Conservation (phyloP, 1,139 yeast species). For the Yamadazyma taylorii region DNA sequence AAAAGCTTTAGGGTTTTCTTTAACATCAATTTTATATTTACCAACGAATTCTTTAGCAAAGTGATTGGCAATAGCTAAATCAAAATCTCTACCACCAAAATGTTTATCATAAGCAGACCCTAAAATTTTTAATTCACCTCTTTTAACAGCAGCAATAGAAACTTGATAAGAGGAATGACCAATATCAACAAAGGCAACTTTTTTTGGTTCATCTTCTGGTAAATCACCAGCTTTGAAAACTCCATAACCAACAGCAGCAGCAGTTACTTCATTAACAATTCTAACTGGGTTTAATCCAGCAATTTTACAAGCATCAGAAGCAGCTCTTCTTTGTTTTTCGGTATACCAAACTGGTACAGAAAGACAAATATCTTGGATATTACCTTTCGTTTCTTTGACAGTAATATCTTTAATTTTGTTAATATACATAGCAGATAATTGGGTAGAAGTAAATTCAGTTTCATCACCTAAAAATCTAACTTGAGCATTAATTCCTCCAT, state of each 20-base stretch:
- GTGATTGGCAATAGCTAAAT: constrained; percentile 89
- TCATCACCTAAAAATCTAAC: constrained; percentile 83
- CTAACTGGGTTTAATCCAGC: constrained; percentile 98
- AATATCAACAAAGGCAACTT: constrained; percentile 90
- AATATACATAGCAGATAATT: constrained; percentile 92
- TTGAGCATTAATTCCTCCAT: constrained; percentile 80
- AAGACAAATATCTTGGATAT: constrained; percentile 81
- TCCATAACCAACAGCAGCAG: constrained; percentile 99
- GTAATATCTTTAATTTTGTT: constrained; percentile 86
- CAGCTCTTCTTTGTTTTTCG: constrained; percentile 95
- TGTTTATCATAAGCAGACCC: constrained; percentile 93
- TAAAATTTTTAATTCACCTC: constrained; percentile 91
- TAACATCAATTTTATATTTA: constrained; percentile 91
- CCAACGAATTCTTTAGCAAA: constrained; percentile 88
- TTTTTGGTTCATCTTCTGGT: constrained; percentile 86
- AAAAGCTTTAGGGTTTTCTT: constrained; percentile 90
- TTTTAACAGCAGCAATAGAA: constrained; percentile 86
- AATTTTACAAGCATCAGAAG: constrained; percentile 90
- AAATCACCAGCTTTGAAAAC: constrained; percentile 95
- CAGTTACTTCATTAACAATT: constrained; percentile 94
- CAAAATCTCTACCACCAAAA: constrained; percentile 98
- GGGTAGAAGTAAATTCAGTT: constrained; percentile 80
- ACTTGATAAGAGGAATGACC: constrained; percentile 97
- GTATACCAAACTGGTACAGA: constrained; percentile 98
- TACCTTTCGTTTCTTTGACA: constrained; percentile 76